Conservation (phyloP, 306 rosid genomes). For the Lathyrus aphaca region DNA sequence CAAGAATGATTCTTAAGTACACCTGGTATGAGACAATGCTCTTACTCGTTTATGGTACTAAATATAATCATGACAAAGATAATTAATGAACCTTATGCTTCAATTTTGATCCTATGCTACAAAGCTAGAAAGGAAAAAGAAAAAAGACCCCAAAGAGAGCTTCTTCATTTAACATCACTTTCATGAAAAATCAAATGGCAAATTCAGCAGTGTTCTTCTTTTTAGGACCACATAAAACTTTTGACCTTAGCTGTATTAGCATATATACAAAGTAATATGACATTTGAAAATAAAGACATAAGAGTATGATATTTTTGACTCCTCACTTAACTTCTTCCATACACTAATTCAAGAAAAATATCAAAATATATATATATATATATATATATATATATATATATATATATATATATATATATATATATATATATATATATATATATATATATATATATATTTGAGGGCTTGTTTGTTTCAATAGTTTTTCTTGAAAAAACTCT, state of each 20-base stretch:
- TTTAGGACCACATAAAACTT: conserved; percentile 54
- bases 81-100: conserved; percentile 46
- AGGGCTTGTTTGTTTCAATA: too few species aligned
- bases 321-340: conserved; percentile 28
- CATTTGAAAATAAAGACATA: conserved; percentile 41
- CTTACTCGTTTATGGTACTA: conserved; percentile 38
- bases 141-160: conserved; percentile 37
- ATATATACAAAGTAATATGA: conserved; percentile 31
- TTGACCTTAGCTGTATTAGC: conserved; percentile 52
- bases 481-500: too few species aligned
- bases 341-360: conserved; percentile 33
- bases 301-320: conserved; percentile 49
- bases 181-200: conserved; percentile 51
- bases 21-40: conserved; percentile 39
- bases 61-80: conserved; percentile 33
- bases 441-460: too few species aligned
- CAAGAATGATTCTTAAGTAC: conserved; percentile 38
- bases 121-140: conserved; percentile 23
- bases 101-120: conserved; percentile 28
- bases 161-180: conserved; percentile 42
- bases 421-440: too few species aligned
- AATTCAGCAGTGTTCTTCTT: conserved; percentile 47
- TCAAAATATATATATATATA: too few species aligned
- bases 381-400: too few species aligned
- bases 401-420: too few species aligned